These are phyloP conservation scores for Dimocarpus longan DNA, from an alignment of 345 rosid genomes.

Conservation along the genomic window DNA sequence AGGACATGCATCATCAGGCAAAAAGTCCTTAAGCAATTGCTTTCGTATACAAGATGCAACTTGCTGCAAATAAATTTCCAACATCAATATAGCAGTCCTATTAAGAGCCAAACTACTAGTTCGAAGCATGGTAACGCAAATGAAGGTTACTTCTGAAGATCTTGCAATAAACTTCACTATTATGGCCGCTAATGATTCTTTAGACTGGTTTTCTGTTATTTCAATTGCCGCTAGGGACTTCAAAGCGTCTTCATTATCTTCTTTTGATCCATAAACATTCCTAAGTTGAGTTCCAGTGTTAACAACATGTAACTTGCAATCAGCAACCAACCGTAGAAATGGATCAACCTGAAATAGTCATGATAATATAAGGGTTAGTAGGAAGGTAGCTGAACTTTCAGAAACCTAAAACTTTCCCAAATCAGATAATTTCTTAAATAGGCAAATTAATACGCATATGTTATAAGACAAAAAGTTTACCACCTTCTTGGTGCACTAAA, in stretches of 20 bases:
- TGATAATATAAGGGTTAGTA: constrained; percentile 1
- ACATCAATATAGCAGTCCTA: constrained; percentile 12
- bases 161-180: constrained; percentile 55
- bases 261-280: constrained; percentile 58
- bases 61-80: constrained; percentile 37
- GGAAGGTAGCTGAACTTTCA: neutral
- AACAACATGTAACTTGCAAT: constrained; percentile 56
- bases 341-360: constrained; percentile 52
- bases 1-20: constrained; percentile 65
- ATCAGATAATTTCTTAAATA: neutral
- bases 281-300: constrained; percentile 28
- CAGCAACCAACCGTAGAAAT: constrained; percentile 55
- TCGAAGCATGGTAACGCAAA: constrained; percentile 6
- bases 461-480: neutral
- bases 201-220: constrained; percentile 48
- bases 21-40: constrained; percentile 56
- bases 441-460: neutral
- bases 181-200: constrained; percentile 49
- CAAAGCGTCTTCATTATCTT: constrained; percentile 56
- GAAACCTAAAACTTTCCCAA: neutral
- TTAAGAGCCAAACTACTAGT: neutral
- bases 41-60: constrained; percentile 41
- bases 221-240: constrained; percentile 51
- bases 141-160: constrained; percentile 51
- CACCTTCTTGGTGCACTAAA: neutral